A percentile compares a stretch with the other conserved stretches of the same genome.
phyloP scores from a whole-genome alignment of 2,329 filamentous ascomycete genomes.

The Proliferodiscus dingleyae region DNA sequence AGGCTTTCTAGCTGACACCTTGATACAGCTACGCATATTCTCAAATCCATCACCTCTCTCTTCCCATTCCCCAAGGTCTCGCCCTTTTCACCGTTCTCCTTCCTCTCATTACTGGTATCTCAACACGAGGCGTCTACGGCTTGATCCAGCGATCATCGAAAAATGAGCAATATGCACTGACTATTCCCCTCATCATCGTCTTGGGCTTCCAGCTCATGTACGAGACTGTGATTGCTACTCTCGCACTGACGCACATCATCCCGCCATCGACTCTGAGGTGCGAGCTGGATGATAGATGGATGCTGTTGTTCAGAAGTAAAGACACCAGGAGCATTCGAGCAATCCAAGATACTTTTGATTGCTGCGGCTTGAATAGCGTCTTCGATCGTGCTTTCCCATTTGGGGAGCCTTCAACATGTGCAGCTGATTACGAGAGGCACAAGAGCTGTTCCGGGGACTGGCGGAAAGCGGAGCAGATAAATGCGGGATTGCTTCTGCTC shows the following conservation, averaged over 20 bases:
- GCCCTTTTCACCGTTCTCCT: conserved; percentile 27
- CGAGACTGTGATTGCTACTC: conserved; percentile 29
- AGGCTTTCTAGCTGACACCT: conserved; percentile 3
- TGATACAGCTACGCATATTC: conserved; percentile 26
- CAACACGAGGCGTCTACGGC: conserved; percentile 20
- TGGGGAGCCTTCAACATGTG: conserved; percentile 21
- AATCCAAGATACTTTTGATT: conserved; percentile 62
- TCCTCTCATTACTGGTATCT: conserved; percentile 27
- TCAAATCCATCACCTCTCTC: conserved; percentile 25
- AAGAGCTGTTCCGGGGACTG: conserved; percentile 50
- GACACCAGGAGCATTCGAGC: conserved; percentile 45
- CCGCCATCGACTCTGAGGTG: conserved; percentile 39
- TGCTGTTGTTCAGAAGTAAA: conserved; percentile 45
- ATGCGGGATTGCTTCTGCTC: conserved; percentile 50
- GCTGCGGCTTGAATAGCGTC: conserved; percentile 58
- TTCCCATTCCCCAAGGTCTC: conserved; percentile 29
- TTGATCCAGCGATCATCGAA: conserved; percentile 20
- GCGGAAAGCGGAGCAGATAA: conserved; percentile 49
- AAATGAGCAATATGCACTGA: conserved; percentile 23
- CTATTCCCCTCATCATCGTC: conserved; percentile 26
- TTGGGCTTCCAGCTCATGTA: conserved; percentile 30
- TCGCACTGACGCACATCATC: conserved; percentile 28
- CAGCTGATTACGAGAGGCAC: conserved; percentile 40
- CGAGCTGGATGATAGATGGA: conserved; percentile 53
- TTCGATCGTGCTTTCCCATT: conserved; percentile 62